Evolutionary conservation across 176 grass and related monocot species (phyloP).

Genomic region (Oryza punctata): DNA sequence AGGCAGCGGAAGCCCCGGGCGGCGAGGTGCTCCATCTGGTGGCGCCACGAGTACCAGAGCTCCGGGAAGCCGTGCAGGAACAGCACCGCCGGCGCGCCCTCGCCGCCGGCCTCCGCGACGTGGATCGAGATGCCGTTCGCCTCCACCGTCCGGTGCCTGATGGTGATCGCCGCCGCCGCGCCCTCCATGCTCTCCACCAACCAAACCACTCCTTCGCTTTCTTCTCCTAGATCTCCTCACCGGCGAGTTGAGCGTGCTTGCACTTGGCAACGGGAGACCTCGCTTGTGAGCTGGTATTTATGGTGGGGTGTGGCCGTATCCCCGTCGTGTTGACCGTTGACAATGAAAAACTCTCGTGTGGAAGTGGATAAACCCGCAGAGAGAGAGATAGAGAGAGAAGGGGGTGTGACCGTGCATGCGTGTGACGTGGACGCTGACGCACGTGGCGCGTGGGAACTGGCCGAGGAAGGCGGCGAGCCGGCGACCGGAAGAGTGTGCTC

Average conservation of each 20-base stretch:
- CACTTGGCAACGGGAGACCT: neutral
- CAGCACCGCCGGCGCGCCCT: conserved; percentile 34
- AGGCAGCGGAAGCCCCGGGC: conserved; percentile 56
- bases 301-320: neutral
- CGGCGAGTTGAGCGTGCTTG: neutral
- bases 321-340: neutral
- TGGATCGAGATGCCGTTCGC: conserved; percentile 75
- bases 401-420: too few relatives aligned
- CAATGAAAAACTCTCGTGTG: neutral
- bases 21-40: conserved; percentile 66
- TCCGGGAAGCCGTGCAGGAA: conserved; percentile 86
- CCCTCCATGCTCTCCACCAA: neutral
- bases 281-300: neutral
- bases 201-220: neutral
- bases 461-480: too few relatives aligned
- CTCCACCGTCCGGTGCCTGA: conserved; percentile 59
- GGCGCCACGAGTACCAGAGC: conserved; percentile 91
- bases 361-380: neutral
- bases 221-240: neutral
- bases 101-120: conserved; percentile 67
- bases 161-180: neutral
- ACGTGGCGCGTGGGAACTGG: neutral
- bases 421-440: neutral
- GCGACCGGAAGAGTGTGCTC: too few relatives aligned
- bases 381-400: too few relatives aligned